Evolutionary conservation across 306 rosid species (phyloP).

Genomic region (Echinosophora koreensis): DNA sequence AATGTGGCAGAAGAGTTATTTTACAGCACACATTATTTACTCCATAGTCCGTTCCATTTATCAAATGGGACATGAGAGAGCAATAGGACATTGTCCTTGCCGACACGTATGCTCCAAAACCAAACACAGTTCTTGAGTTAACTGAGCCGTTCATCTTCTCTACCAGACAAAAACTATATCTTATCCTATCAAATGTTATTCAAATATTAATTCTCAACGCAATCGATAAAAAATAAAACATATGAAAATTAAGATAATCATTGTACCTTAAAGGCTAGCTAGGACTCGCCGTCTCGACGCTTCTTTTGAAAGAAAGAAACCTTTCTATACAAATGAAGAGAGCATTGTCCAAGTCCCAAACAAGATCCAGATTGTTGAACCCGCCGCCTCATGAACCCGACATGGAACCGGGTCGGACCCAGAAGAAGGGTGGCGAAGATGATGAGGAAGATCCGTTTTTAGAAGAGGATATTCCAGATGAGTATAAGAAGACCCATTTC

Average conservation of each 20-base stretch:
- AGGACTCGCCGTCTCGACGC: conserved; percentile 56
- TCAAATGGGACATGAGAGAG: conserved; percentile 31
- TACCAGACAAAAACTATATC: no score
- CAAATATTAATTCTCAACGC: no score
- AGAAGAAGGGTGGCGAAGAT: conserved; percentile 48
- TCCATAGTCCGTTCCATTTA: no score
- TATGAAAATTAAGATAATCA: no score
- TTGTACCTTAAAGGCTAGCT: conserved; percentile 36
- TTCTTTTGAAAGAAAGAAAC: conserved; percentile 63
- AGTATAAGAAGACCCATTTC: conserved; percentile 53
- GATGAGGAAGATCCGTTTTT: conserved; percentile 80
- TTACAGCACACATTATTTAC: no score
- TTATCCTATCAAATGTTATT: no score
- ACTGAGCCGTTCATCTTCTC: no score
- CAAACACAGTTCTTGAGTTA: no score
- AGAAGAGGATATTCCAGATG: conserved; percentile 77
- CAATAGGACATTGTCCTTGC: conserved; percentile 53
- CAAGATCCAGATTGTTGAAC: conserved; percentile 77
- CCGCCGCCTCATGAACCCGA: conserved; percentile 69
- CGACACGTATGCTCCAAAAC: conserved; percentile 23
- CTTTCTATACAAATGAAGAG: conserved; percentile 66
- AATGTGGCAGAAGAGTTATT: no score
- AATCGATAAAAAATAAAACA: no score
- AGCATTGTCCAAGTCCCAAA: conserved; percentile 56
- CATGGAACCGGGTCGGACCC: conserved; percentile 48